Base-by-base conservation (phyloP, 1,139 yeast genomes). In the Blastobotrys capitulatus region DNA sequence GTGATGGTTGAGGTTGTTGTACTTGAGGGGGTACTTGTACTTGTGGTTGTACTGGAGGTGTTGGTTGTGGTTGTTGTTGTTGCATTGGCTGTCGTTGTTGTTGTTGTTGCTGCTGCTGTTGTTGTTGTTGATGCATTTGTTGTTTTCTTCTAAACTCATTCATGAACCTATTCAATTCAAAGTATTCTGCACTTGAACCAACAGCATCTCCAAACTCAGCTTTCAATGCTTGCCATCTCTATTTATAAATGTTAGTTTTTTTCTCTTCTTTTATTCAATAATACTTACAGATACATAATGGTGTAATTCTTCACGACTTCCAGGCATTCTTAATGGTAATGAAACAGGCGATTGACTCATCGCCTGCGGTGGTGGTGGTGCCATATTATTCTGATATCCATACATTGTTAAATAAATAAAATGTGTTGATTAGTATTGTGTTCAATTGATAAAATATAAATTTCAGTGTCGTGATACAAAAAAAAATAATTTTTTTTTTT, bases 181-280 rank as follows among this genome's bases (percentile, higher is more conserved):
- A 52, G 50, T 61, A 64, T 55, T 68, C 72, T n/a, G 62, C 59
- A 49, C 60, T 63, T 35, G 59, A 52, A 32, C 68, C 82, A 20
- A 64, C 65, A 32, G 57, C 60, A n/a, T 62, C 67, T 25, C 70
- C 69, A 32, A 65, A 62, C 36, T 60, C 66, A 16, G 56, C 50
- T 42, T 59, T 58, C 32, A 68, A 57, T 16, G 57, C 51, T 48
- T 66, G 68, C 66, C 66, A 68, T 34, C 72, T 65, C 66, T 66
- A 40, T 6, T 84, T 38, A 7, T 38, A n/a, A n/a, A n/a, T 26
- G 44, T 39, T 39, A 45, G 47, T 43, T 16, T 18, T 19, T 16
- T 31, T 44, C n/a, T 38, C 34, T 9, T 38, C 3, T 18, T 44
- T 12, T 22, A 7, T 13, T 2, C 4, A 22, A n/a, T 3, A 15